Base-by-base conservation (phyloP, 2,329 filamentous ascomycete species). In the Passalora sequoiae region DNA sequence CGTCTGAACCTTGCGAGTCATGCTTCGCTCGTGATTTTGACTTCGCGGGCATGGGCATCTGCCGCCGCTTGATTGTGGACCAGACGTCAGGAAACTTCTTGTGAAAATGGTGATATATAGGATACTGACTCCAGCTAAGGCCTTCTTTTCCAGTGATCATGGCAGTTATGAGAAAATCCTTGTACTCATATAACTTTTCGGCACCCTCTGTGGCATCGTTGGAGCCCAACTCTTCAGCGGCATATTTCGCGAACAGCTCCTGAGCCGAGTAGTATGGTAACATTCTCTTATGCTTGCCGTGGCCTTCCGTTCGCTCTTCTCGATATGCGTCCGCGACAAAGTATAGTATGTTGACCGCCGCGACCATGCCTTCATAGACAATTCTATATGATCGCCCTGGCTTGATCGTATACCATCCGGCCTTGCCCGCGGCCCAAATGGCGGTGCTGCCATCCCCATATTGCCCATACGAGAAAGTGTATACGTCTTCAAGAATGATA, bases 361-460 rank as follows among this genome's bases (percentile, higher is more conserved):
- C 73, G 39, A 75, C 71, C 71, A 84, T 84, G 36, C 73, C 69
- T 21, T 73, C 64, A 61, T 76, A 81, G 20, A 78, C 77, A 4
- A 64, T 55, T 38, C 67, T 65, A 60, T 86, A 89, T 2, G 66
- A 61, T 7, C 68, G 58, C n/a, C 75, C 68, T 1, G 84, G 82
- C 22, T 69, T 69, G 30, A 88, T 73, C 57, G 82, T 76, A 59
- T 79, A 86, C 81, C 83, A 87, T 32, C 82, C 83, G 9, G 80
- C 75, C 41, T 69, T 62, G 27, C 80, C 80, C 21, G 73, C 69
- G 1, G 82, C 79, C 84, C 84, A 88, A 21, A 85, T 68, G n/a
- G 76, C 69, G 3, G 77, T 71, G 13, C 71, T 68, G 0, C 72
- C 72, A 38, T 76, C 73, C 22, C 83, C 77, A 9, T 80, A 65